Conservation (phyloP, 805 yeast species). For the Wickerhamomyces bisporus region DNA sequence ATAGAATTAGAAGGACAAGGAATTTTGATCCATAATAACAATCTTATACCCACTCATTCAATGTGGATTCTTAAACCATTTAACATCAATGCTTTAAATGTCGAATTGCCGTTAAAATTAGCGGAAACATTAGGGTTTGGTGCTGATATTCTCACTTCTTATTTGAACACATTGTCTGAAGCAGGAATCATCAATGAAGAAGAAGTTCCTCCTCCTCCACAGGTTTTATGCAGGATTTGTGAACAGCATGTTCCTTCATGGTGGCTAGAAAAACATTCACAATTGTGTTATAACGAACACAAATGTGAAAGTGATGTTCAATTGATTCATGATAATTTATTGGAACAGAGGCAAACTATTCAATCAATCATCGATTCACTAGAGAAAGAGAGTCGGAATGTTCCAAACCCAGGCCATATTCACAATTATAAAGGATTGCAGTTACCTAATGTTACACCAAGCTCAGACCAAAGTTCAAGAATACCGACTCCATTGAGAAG, state of each 20-base stretch:
- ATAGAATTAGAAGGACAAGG: constrained; percentile 93
- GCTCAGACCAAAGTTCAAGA: constrained; percentile 12
- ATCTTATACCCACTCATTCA: constrained; percentile 65
- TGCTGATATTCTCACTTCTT: constrained; percentile 73
- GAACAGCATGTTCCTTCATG: constrained; percentile 89
- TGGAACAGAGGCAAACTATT: constrained; percentile 61
- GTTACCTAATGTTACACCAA: constrained; percentile 29
- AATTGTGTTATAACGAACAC: constrained; percentile 82
- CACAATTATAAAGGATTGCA: constrained; percentile 56
- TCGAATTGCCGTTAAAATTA: constrained; percentile 65
- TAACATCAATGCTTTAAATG: constrained; percentile 53
- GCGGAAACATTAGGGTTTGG: constrained; percentile 86
- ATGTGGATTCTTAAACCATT: constrained; percentile 92
- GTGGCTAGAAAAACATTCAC: constrained; percentile 93
- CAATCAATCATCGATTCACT: constrained; percentile 29
- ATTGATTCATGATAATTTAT: constrained; percentile 64
- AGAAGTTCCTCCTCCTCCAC: constrained; percentile 71
- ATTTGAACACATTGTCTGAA: constrained; percentile 59
- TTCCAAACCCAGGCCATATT: constrained; percentile 5
- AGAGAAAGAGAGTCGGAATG: constrained; percentile 17
- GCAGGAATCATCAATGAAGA: constrained; percentile 58
- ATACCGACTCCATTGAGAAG: constrained; percentile 22
- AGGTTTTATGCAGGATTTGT: constrained; percentile 86
- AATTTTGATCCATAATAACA: constrained; percentile 68
- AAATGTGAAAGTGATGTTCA: constrained; percentile 74